Conservation (phyloP, 768 basidiomycete genomes). For the Lactifluus piperatus region DNA sequence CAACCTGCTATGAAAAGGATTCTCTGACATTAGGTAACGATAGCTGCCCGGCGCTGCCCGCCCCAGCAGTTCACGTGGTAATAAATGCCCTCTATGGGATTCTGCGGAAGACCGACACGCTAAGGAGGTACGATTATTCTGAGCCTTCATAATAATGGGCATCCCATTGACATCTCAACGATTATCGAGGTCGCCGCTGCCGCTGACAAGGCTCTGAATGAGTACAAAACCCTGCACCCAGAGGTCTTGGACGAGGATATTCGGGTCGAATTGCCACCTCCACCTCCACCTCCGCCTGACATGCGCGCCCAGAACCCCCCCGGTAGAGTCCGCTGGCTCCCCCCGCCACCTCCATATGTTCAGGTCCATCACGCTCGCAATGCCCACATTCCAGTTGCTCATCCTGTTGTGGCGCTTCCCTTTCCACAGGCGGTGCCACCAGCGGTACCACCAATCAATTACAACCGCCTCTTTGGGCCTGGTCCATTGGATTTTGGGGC, state of each 20-base stretch:
- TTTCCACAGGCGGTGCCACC: background rate
- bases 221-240: constrained; percentile 50
- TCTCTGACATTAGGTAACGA: background rate
- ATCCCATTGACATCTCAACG: background rate
- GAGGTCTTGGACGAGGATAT: constrained; percentile 52
- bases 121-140: constrained; percentile 42
- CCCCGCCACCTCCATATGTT: constrained; percentile 1
- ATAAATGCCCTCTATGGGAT: constrained; percentile 66
- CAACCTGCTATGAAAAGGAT: background rate
- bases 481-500: background rate
- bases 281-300: background rate
- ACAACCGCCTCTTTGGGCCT: constrained; percentile 1
- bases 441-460: background rate
- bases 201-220: constrained; percentile 54
- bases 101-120: constrained; percentile 53
- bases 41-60: constrained; percentile 8
- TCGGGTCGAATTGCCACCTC: constrained; percentile 55
- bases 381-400: constrained; percentile 10
- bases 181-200: constrained; percentile 55
- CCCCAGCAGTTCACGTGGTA: constrained; percentile 15
- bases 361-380: constrained; percentile 13
- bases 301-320: background rate
- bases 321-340: background rate
- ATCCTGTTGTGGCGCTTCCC: constrained; percentile 9
- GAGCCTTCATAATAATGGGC: background rate